Percentiles rank a stretch among this genome's conserved stretches.
These are phyloP conservation scores for Exsudoporus frostii DNA, from an alignment of 768 basidiomycete species.

Conservation along the genomic window DNA sequence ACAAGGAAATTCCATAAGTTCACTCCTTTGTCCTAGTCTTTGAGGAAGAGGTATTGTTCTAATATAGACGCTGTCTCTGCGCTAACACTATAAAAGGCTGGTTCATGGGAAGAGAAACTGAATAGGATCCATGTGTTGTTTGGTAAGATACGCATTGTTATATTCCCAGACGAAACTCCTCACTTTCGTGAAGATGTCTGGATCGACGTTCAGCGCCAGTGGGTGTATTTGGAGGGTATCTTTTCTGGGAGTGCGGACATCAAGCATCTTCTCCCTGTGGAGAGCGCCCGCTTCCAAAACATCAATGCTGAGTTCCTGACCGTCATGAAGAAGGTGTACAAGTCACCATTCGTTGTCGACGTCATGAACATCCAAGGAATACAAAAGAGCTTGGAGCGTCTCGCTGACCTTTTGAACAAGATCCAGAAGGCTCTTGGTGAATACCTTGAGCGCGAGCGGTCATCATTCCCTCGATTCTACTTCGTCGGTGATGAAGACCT, in stretches of 20 bases:
- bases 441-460: constrained; percentile 95
- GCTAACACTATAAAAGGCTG: constrained; percentile 46
- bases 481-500: constrained; percentile 99
- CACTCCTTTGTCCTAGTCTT: constrained; percentile 52
- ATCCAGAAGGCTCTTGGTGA: constrained; percentile 99
- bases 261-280: constrained; percentile 96
- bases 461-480: constrained; percentile 98
- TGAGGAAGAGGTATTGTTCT: constrained; percentile 68
- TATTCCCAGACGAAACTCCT: background rate
- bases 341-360: constrained; percentile 95
- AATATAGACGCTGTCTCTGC: background rate
- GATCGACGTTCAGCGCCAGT: constrained; percentile 99
- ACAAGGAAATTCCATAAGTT: background rate
- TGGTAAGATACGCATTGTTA: constrained; percentile 46
- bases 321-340: constrained; percentile 99
- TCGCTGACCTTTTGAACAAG: constrained; percentile 94
- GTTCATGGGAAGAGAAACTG: constrained; percentile 94
- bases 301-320: constrained; percentile 98
- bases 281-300: constrained; percentile 96
- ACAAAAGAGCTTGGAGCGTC: constrained; percentile 95
- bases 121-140: constrained; percentile 97
- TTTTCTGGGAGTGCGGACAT: constrained; percentile 99
- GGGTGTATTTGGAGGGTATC: constrained; percentile 99
- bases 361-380: constrained; percentile 95
- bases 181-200: constrained; percentile 69